Evolutionary conservation across 2,329 filamentous ascomycete genomes (phyloP).

Genomic region (Aspergillus chevalieri): DNA sequence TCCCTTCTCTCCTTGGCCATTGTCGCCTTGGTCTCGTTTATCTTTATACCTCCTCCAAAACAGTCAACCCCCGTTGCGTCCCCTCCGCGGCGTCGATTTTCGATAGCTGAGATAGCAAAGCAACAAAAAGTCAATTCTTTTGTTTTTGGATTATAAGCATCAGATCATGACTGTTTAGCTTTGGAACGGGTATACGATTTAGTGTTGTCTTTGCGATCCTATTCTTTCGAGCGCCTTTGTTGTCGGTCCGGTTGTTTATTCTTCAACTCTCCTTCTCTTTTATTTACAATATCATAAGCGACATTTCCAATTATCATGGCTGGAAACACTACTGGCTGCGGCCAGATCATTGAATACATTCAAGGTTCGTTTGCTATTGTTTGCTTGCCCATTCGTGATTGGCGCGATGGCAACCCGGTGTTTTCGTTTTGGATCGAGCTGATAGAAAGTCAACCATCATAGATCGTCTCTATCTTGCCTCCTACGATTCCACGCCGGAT

Average conservation of each 20-base stretch:
- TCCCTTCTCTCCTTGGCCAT: conserved; percentile 1
- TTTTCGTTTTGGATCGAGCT: not conserved
- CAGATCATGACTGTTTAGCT: conserved; percentile 26
- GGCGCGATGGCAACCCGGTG: not conserved
- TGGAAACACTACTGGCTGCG: conserved; percentile 58
- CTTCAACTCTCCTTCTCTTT: not conserved
- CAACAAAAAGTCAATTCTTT: conserved; percentile 1
- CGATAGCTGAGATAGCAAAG: not conserved
- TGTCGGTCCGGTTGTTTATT: conserved; percentile 1
- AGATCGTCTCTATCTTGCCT: conserved; percentile 94
- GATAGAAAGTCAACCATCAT: conserved; percentile 3
- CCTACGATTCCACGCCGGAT: conserved; percentile 76
- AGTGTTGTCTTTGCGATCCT: not conserved
- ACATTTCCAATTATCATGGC: conserved; percentile 36
- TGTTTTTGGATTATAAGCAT: conserved; percentile 8
- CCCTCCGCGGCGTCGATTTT: conserved; percentile 5
- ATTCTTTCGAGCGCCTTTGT: not conserved
- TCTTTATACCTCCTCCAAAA: conserved; percentile 18
- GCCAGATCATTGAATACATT: conserved; percentile 93
- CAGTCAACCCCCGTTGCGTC: conserved; percentile 1
- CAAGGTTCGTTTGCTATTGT: conserved; percentile 59
- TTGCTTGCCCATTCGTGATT: conserved; percentile 28
- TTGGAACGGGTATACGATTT: conserved; percentile 3
- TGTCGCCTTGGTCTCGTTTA: conserved; percentile 9
- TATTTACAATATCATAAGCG: conserved; percentile 1